Percentiles rank a stretch among this genome's conserved stretches.
Conservation (phyloP, 352 stramenopile genomes). For the Phytophthora citricola region DNA sequence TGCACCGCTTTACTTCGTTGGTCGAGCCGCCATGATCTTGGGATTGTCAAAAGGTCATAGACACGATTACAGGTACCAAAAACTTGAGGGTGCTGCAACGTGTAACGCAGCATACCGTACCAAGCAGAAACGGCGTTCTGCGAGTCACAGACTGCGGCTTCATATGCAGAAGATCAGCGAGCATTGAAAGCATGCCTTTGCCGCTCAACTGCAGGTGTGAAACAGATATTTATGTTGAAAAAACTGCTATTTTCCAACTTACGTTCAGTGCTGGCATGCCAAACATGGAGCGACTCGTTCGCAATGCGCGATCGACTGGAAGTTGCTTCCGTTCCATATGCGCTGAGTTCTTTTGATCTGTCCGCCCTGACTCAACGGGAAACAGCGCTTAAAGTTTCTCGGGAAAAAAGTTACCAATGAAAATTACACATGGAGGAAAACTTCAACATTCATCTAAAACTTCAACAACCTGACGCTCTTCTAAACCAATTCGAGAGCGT, state of each 20-base stretch:
- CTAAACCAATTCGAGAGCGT: conserved; percentile 43
- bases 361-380: conserved; percentile 1
- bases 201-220: too few relatives aligned
- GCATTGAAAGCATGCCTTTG: neutral
- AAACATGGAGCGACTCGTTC: neutral
- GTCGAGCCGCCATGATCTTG: conserved; percentile 5
- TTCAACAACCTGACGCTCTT: neutral
- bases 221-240: too few relatives aligned
- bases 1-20: conserved; percentile 6
- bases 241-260: too few relatives aligned
- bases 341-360: conserved; percentile 10
- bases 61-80: conserved; percentile 15
- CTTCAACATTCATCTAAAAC: neutral
- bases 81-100: conserved; percentile 13
- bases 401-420: too few relatives aligned
- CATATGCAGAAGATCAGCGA: neutral
- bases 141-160: too few relatives aligned
- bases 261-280: too few relatives aligned
- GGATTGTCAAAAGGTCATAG: conserved; percentile 10
- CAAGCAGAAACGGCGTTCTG: conserved; percentile 1
- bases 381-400: too few relatives aligned
- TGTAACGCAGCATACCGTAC: too few relatives aligned
- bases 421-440: too few relatives aligned
- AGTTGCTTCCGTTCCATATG: conserved; percentile 17
- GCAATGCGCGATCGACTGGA: neutral